Percentiles rank a stretch among this genome's conserved stretches.
These are phyloP conservation scores for Thinopyrum obtusiflorum DNA, from an alignment of 202 grass and related monocot species.

Conservation along the genomic window DNA sequence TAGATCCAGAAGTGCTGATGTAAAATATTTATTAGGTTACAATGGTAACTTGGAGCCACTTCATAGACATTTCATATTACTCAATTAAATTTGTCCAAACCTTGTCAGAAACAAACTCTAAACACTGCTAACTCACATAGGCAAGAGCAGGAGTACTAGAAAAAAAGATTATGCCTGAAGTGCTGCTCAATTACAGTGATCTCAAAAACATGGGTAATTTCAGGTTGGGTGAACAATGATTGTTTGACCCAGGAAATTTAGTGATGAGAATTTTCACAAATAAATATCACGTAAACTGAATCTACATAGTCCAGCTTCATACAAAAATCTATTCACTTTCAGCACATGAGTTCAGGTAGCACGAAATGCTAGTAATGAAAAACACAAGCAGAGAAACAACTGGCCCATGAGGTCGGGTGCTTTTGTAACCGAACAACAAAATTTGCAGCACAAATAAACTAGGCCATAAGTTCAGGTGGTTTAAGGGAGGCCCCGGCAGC, in stretches of 20 bases:
- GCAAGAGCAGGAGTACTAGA: not conserved
- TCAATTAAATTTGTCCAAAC: not conserved
- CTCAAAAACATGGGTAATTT: not conserved
- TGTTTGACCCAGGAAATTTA: not conserved
- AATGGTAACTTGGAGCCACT: not conserved
- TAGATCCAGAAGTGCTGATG: not conserved
- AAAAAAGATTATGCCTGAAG: not conserved
- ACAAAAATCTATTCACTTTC: not conserved
- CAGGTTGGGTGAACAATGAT: not conserved
- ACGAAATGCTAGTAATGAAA: not conserved
- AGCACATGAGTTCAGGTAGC: not conserved
- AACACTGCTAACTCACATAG: not conserved
- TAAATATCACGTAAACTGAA: not conserved
- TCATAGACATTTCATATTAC: not conserved
- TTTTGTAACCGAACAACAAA: not conserved
- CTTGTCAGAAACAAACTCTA: not conserved
- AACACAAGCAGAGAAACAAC: not conserved
- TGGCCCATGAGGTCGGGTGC: not conserved
- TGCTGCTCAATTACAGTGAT: not conserved
- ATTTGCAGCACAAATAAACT: not conserved
- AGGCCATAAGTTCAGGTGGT: not conserved
- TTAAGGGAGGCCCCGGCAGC: not conserved
- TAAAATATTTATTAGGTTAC: not conserved
- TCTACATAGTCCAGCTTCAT: not conserved
- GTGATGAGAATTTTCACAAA: not conserved